Base-by-base conservation (phyloP, 148 eudicot genomes). In the Beta vulgaris region DNA sequence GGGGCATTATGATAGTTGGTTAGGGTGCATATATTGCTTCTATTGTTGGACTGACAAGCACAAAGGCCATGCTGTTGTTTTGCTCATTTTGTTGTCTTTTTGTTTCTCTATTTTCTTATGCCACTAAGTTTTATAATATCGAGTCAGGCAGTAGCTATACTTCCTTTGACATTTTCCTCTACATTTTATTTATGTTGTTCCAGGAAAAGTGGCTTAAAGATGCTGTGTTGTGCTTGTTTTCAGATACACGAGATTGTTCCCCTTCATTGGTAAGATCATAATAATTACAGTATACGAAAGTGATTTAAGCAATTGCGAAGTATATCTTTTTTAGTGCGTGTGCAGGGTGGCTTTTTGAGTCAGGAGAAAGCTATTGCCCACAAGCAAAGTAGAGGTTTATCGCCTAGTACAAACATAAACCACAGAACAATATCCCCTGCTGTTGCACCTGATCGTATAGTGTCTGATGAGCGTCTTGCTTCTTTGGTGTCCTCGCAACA, bases 211-310 rank as follows among this genome's bases (percentile, higher is more conserved):
- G 91, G 91, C 81, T 91, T 83, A 86, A 86, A 77, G 87, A 87
- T 68, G 70, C 83, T 64, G 87, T 91, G 64, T 85, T 89, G 61
- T 81, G 77, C 79, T 83, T 83, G 76, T 91, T 89, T 86, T 77
- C 96, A 75, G 93, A 91, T 82, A 95, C 99, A 43, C 81, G 82
- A 84, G 96, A 89, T 79, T 92, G 91, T 85, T 85, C 93, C 49
- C 82, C 92, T 35, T 95, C 96, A 72, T 83, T 92, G 92, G 99
- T 95, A 87, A 79, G 88, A 74, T 40, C 54, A 29, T 67, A 49
- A 35, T 51, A 72, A 69, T 42, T 46, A n/a, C 37, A 65, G 70
- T n/a, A n/a, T n/a, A 69, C 44, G 34, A 69, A 58, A 44, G 72
- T 31, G 37, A 40, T 9, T 37, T 18, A 42, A 32, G 68, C 34